Evolutionary conservation across 2,329 filamentous ascomycete species (phyloP).

Genomic region (Trichoderma brevicompactum): DNA sequence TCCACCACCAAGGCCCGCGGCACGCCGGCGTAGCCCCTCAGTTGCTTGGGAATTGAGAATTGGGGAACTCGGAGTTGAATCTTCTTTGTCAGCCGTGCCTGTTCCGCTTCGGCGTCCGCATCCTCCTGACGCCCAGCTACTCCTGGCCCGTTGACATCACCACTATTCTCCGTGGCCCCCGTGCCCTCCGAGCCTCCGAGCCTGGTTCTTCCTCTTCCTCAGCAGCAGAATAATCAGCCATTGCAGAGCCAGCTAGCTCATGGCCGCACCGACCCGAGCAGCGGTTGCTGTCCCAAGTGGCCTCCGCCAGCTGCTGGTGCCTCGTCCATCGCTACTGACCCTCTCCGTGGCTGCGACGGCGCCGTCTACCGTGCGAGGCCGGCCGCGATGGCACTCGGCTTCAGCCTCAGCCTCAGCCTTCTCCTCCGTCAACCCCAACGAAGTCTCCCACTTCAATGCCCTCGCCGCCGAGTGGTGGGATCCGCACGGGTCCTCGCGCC

Average conservation of each 20-base stretch:
- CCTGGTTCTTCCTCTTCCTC: not conserved
- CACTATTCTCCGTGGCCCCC: not conserved
- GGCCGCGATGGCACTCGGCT: slow-evolving; percentile 35
- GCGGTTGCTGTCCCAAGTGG: slow-evolving; percentile 2
- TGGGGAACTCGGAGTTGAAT: slow-evolving; percentile 1
- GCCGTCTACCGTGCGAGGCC: not conserved
- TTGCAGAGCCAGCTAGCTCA: not conserved
- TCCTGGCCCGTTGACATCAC: slow-evolving; percentile 10
- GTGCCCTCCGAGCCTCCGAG: slow-evolving; percentile 18
- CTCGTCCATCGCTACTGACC: not conserved
- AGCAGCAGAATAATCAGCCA: not conserved
- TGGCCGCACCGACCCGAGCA: slow-evolving; percentile 31
- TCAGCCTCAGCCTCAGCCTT: slow-evolving; percentile 41
- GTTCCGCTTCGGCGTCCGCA: not conserved
- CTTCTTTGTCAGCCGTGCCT: slow-evolving; percentile 23
- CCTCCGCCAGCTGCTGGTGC: slow-evolving; percentile 16
- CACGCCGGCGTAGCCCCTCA: slow-evolving; percentile 20
- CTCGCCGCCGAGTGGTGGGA: slow-evolving; percentile 98
- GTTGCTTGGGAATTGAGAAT: not conserved
- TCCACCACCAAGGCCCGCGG: slow-evolving; percentile 14
- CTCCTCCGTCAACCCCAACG: slow-evolving; percentile 81
- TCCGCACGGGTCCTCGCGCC: slow-evolving; percentile 85
- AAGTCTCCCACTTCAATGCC: slow-evolving; percentile 92
- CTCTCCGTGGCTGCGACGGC: not conserved
- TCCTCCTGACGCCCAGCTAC: not conserved